Evolutionary conservation across 2,329 filamentous ascomycete genomes (phyloP), one percentile per base, ranked within the genome.

Genomic region (Sporothrix euskadiensis): DNA sequence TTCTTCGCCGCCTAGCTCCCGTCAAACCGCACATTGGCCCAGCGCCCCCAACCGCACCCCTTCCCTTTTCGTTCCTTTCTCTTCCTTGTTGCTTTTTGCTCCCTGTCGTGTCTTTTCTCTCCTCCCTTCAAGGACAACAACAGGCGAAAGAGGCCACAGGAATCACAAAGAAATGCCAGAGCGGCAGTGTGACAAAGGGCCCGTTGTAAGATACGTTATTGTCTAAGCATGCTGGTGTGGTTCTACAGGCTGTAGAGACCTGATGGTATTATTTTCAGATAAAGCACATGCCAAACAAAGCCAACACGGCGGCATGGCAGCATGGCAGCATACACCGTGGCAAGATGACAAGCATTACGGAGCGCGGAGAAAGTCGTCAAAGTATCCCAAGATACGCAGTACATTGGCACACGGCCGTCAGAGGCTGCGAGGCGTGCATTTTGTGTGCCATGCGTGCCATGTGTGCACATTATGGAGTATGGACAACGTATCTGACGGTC

Each of bases 1-100:
- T 57, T 71, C 73, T n/a, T 39, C 69, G 63, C 70, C 63, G 70
- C 63, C 71, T 70, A 71, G 52, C 69, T 69, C 63, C 69, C 74
- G 71, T 65, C 63, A 41, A 66, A 68, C 73, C 69, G 59, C 59
- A 57, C 30, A 65, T 54, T 71, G 44, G 59, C 63, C 52, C 70
- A 65, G 49, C 41, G n/a, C 49, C 47, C 49, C 49, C 54, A 56
- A 19, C 32, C 32, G 14, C 52, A 66, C 39, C 61, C 39, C 39
- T 44, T 41, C 54, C 22, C 30, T 16, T 44, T 39, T 22, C 22
- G 47, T 30, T 22, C 44, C 30, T 47, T n/a, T 30, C 49, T 44
- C 8, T 56, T 30, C n/a, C 19, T 54, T 54, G 22, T 35, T 69
- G 26, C 65, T 22, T 26, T 47, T 59, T 56, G n/a, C n/a, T 26